Conservation (phyloP, 257 asterid species). For the Gentiana dahurica region DNA sequence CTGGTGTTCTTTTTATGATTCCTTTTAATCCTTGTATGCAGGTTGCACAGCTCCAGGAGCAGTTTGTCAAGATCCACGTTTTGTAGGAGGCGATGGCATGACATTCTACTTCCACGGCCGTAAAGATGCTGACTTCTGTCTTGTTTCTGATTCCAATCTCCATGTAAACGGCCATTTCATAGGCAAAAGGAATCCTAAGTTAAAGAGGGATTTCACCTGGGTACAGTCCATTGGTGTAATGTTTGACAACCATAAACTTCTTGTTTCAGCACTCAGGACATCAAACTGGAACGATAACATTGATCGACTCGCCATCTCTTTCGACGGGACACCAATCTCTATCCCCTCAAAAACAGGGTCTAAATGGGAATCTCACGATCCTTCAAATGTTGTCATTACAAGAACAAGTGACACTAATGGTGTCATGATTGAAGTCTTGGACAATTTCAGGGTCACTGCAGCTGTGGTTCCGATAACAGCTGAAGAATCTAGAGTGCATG, state of each 20-base stretch:
- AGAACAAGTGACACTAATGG: constrained; percentile 33
- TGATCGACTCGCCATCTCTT: constrained; percentile 35
- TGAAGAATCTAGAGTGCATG: constrained; percentile 36
- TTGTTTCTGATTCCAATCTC: constrained; percentile 41
- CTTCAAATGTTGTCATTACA: constrained; percentile 11
- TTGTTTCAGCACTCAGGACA: constrained; percentile 36
- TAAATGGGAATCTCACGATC: constrained; percentile 22
- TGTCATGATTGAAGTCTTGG: constrained; percentile 20
- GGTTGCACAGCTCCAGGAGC: constrained; percentile 62
- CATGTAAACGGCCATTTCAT: constrained; percentile 60
- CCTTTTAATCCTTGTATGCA: constrained; percentile 2
- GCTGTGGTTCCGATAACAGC: constrained; percentile 41
- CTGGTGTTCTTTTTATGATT: too few relatives aligned
- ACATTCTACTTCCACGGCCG: constrained; percentile 68
- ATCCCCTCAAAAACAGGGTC: constrained; percentile 23
- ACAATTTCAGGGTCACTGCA: constrained; percentile 31
- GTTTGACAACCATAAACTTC: constrained; percentile 28
- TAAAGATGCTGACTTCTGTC: constrained; percentile 40
- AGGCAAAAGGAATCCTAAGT: constrained; percentile 28
- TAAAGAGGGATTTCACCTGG: constrained; percentile 61
- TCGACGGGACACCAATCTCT: constrained; percentile 29
- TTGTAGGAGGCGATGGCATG: constrained; percentile 67
- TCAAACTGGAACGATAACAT: constrained; percentile 31
- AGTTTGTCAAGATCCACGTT: constrained; percentile 70
- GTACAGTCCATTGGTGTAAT: constrained; percentile 50